A percentile compares a stretch with the other conserved stretches of the same genome.
Conservation (phyloP, 768 basidiomycete genomes). For the Macrolepiota dolichaula region DNA sequence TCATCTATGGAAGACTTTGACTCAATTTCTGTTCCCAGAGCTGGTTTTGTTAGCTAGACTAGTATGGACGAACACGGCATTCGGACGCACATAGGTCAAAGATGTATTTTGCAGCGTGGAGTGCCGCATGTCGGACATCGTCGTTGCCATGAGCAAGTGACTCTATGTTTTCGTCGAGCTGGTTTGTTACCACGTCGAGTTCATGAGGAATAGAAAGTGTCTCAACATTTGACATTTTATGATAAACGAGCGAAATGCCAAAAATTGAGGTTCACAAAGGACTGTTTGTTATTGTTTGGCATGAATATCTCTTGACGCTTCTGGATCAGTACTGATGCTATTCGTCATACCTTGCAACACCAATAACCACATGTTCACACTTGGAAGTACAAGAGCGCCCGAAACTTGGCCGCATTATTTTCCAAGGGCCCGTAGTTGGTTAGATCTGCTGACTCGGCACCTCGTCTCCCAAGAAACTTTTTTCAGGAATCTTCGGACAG, state of each 20-base stretch:
- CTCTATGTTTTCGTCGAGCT: constrained; percentile 54
- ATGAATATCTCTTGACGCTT: not conserved
- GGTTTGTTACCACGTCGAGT: constrained; percentile 46
- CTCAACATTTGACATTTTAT: constrained; percentile 5
- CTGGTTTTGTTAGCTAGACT: constrained; percentile 32
- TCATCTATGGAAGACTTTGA: constrained; percentile 63
- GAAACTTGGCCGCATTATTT: not conserved
- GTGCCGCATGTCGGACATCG: constrained; percentile 53
- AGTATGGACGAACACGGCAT: not conserved
- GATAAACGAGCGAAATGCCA: not conserved
- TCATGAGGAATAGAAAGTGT: constrained; percentile 23
- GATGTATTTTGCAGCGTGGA: constrained; percentile 68
- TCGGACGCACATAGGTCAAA: constrained; percentile 67
- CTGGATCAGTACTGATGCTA: not conserved
- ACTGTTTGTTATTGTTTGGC: constrained; percentile 14
- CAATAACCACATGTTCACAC: not conserved
- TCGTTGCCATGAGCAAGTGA: constrained; percentile 50
- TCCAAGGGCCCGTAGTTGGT: not conserved
- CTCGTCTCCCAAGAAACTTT: not conserved
- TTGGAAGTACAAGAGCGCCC: not conserved
- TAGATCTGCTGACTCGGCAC: not conserved
- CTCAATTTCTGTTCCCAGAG: constrained; percentile 61
- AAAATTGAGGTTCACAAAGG: constrained; percentile 7
- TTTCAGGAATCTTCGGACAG: not conserved
- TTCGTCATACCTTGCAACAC: not conserved